Evolutionary conservation across 108 stramenopile species (phyloP), one percentile per base, ranked within the genome.

Genomic region (Pseudonitzschia delicatissima): DNA sequence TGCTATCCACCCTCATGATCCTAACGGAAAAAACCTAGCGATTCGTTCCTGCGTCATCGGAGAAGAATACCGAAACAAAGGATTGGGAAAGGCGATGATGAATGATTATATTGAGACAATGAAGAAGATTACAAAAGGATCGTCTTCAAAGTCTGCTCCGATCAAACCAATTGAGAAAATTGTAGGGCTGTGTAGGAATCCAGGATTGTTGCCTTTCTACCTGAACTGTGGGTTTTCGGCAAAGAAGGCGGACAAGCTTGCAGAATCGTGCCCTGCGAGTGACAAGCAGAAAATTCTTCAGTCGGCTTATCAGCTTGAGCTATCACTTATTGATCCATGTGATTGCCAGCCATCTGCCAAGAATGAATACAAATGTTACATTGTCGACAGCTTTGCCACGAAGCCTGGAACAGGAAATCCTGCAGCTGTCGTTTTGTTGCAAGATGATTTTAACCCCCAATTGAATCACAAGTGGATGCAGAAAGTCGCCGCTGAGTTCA

Each of bases 361-460:
- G 18, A 18, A 60, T 3, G 77, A 70, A 23, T 21, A 25, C 6
- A 25, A 72, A 45, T 91, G 81, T 53, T 89, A 66, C 50, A 66
- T 88, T 32, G 86, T 96, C 7, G 94, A 99, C 40, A 74, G 73
- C 37, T 74, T 74, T 45, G 73, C 84, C 32, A 64, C 68, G 15
- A 50, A 45, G n/a, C 59, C 79, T 9, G 96, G 94, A 17, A 78
- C 79, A 28, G 98, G 98, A 6, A 99, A 99, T 67, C 92, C 97
- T 18, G 98, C 98, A 21, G 95, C 87, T n/a, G 90, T 99, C 28
- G 96, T 98, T 12, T 58, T 97, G 12, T 63, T 93, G 68, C 48
- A 57, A 11, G 55, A 51, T n/a, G 53, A 55, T 39, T 64, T 71
- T 27, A 69, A 77, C 15, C 36, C 60, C 11, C 52, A 68, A 13